phyloP scores from a whole-genome alignment of 2,329 filamentous ascomycete species.

The Erysiphe neolycopersici region DNA sequence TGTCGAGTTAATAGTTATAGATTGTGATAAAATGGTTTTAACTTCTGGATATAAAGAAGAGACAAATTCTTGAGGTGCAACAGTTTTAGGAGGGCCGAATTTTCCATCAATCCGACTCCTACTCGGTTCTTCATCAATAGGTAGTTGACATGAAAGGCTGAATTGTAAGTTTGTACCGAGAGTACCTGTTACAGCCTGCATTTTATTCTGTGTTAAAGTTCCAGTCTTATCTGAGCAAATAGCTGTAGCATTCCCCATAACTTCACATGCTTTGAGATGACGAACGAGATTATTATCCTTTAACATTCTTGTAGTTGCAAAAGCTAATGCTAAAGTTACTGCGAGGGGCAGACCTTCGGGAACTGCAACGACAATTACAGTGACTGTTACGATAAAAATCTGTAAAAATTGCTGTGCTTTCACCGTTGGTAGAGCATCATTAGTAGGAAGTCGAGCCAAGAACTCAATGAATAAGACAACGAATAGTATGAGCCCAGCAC shows the following conservation, averaged over 20 bases:
- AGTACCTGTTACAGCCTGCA: slow-evolving; percentile 50
- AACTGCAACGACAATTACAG: slow-evolving; percentile 41
- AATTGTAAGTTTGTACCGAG: slow-evolving; percentile 32
- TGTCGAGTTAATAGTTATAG: slow-evolving; percentile 40
- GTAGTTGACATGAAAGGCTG: slow-evolving; percentile 11
- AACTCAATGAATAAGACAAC: slow-evolving; percentile 59
- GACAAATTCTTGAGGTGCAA: slow-evolving; percentile 9
- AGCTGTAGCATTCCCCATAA: slow-evolving; percentile 45
- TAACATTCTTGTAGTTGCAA: slow-evolving; percentile 39
- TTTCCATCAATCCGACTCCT: slow-evolving; percentile 8
- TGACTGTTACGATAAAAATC: slow-evolving; percentile 37
- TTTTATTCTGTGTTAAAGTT: slow-evolving; percentile 47
- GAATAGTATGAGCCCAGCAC: slow-evolving; percentile 49
- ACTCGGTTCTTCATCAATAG: slow-evolving; percentile 8
- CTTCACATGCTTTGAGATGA: slow-evolving; percentile 38
- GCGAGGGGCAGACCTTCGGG: slow-evolving; percentile 39
- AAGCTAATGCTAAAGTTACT: slow-evolving; percentile 39
- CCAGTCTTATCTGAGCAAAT: slow-evolving; percentile 64
- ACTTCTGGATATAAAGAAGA: slow-evolving; percentile 8
- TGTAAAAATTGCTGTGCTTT: slow-evolving; percentile 35
- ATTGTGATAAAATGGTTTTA: slow-evolving; percentile 26
- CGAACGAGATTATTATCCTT: slow-evolving; percentile 48
- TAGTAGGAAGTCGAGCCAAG: slow-evolving; percentile 29
- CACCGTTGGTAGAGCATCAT: slow-evolving; percentile 19
- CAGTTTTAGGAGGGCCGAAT: background rate